Base-by-base conservation (phyloP, 192 early-diverging fungal species). In the Endogone sp. region DNA sequence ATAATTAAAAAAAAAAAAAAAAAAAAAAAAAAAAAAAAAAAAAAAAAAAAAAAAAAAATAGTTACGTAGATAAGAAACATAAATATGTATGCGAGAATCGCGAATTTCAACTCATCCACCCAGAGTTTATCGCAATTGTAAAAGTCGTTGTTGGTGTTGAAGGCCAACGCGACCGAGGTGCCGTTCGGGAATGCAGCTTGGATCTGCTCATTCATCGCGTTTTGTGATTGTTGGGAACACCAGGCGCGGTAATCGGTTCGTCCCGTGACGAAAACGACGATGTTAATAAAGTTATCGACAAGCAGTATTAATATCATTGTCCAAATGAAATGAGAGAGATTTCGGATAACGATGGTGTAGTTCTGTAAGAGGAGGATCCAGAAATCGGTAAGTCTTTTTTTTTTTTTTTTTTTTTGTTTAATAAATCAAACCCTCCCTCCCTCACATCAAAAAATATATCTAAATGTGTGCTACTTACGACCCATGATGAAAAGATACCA, bases 101-200 rank as follows among this genome's bases (percentile, higher is more conserved):
- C 67, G 54, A 77, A 72, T 23, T 77, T 77, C 59, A 77, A 37
- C 30, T 77, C 75, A 61, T 68, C 64, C 23, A 70, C 62, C 75
- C 75, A 77, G 27, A 77, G 27, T 32, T 56, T 65, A 13, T 65
- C 54, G 60, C 75, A 77, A 31, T 77, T 72, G 44, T 69, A 77
- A 49, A 68, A 62, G 66, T 77, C 71, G 29, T 66, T 60, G 27
- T 62, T 62, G 27, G 67, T 64, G 2, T 56, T 44, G 24, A 75
- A 75, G 58, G 62, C 64, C 29, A 72, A 69, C 24, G 59, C 56
- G 29, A 67, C 54, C n/a, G 54, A 49, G 20, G 64, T 27, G 8
- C 32, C 54, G 29, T 71, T 70, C 44, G 60, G 68, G 44, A 54
- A 63, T 37, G 57, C 65, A 20, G 29, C 67, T 3, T 60, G 32